These are phyloP conservation scores for Wickerhamiella nectarea DNA, from an alignment of 805 yeast species.

Conservation along the genomic window DNA sequence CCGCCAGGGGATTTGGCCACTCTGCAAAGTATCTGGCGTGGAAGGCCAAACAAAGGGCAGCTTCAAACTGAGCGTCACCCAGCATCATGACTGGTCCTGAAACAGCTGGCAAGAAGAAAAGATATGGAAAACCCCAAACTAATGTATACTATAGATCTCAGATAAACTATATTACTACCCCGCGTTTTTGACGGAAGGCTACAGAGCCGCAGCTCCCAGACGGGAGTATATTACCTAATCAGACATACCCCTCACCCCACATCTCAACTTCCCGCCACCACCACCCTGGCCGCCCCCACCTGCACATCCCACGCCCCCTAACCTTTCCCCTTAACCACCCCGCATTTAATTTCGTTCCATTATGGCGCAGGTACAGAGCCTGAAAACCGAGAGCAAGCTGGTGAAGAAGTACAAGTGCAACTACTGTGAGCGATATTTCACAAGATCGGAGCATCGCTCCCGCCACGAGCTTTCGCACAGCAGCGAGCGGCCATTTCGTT, in stretches of 20 bases:
- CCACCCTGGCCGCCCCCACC: not conserved
- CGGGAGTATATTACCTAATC: no score
- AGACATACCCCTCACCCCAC: not conserved
- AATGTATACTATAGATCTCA: no score
- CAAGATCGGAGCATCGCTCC: conserved; percentile 65
- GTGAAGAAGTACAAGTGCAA: conserved; percentile 63
- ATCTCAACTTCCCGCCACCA: not conserved
- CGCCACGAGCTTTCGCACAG: conserved; percentile 73
- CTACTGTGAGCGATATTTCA: conserved; percentile 65
- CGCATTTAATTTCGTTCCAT: not conserved
- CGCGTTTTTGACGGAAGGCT: no score
- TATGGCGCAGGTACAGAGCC: conserved; percentile 4
- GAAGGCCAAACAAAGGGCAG: conserved; percentile 23
- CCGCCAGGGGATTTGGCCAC: conserved; percentile 42
- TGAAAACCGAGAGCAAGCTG: conserved; percentile 21
- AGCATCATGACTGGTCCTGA: no score
- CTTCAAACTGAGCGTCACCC: no score
- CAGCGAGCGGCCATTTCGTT: conserved; percentile 66
- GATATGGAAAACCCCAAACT: no score
- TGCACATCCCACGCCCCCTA: not conserved
- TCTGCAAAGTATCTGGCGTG: conserved; percentile 60
- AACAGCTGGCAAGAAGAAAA: no score
- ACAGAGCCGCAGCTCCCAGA: no score
- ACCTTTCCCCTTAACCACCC: not conserved
- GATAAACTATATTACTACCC: no score